Base-by-base conservation (phyloP, 305 asterid species). In the Plantago coronopus region DNA sequence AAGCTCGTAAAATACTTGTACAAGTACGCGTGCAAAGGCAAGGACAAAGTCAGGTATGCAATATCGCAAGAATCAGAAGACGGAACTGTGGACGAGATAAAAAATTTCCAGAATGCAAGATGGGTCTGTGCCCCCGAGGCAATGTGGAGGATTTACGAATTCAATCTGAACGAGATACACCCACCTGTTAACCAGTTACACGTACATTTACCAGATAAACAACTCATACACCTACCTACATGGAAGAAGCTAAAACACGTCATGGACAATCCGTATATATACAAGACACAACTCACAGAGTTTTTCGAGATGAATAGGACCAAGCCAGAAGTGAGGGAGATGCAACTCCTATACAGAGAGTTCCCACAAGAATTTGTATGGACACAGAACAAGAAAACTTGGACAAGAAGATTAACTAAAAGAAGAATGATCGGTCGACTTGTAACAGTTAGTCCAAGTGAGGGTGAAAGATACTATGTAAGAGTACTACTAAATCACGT, bases 401-500 rank as follows among this genome's bases (percentile, higher is more conserved):
- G 62, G 72, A 19, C 23, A 14, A 21, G 0, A 0, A n/a, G 5
- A 2, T 22, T 17, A 29, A 43, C 14, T 3, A 3, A 44, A 46
- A 0, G 3, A 1, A 10, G 0, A 1, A 38, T 62, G 0, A 16
- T 69, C 21, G 44, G 48, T 0, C 14, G 54, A 1, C 11, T 56
- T 3, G 42, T 43, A 0, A 9, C 29, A 8, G 57, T 14, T 2
- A 42, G 14, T 40, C 48, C 66, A 0, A n/a, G 4, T 0, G 63
- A 57, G 1, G 66, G 63, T 0, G 67, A 67, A 23, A 21, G 40
- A 3, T 67, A 57, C 5, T 57, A 49, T 12, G 4, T 72, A 0
- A 3, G 60, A 0, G 2, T 62, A 0, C 9, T 72, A 6, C 5
- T 69, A 1, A 19, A 21, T 40, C 44, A 73, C 31, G 43, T 48